These are phyloP conservation scores for Liquidambar formosana DNA, from an alignment of 164 flowering plant species.

Conservation along the genomic window DNA sequence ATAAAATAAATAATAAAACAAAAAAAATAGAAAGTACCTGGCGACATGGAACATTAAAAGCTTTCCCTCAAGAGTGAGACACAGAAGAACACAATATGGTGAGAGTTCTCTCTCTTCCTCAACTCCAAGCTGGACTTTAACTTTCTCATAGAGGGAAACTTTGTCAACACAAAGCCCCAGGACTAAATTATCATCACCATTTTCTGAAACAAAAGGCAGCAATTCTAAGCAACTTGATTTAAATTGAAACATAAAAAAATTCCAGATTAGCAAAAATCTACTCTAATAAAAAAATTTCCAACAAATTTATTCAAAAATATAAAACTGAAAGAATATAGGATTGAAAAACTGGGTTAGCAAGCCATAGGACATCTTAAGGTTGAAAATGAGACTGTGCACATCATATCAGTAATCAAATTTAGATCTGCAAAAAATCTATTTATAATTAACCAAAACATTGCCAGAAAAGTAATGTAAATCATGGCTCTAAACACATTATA, in stretches of 20 bases:
- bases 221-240: neutral
- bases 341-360: too few relatives aligned
- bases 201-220: constrained; percentile 45
- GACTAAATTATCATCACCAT: constrained; percentile 80
- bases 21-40: constrained; percentile 48
- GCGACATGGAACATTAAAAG: constrained; percentile 73
- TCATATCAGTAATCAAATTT: too few relatives aligned
- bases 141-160: constrained; percentile 53
- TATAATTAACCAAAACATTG: too few relatives aligned
- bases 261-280: neutral
- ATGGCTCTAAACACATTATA: too few relatives aligned
- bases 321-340: too few relatives aligned
- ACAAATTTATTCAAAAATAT: neutral
- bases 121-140: constrained; percentile 48
- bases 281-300: neutral
- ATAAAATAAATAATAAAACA: too few relatives aligned
- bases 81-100: constrained; percentile 68
- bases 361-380: too few relatives aligned
- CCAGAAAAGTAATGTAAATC: too few relatives aligned
- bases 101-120: constrained; percentile 65
- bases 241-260: neutral
- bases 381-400: too few relatives aligned
- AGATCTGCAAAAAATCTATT: too few relatives aligned
- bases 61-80: constrained; percentile 85
- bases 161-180: constrained; percentile 73